Percentiles rank a stretch among this genome's conserved stretches.
These are phyloP conservation scores for Calycina herbarum DNA, from an alignment of 2,329 filamentous ascomycete genomes.

Conservation along the genomic window DNA sequence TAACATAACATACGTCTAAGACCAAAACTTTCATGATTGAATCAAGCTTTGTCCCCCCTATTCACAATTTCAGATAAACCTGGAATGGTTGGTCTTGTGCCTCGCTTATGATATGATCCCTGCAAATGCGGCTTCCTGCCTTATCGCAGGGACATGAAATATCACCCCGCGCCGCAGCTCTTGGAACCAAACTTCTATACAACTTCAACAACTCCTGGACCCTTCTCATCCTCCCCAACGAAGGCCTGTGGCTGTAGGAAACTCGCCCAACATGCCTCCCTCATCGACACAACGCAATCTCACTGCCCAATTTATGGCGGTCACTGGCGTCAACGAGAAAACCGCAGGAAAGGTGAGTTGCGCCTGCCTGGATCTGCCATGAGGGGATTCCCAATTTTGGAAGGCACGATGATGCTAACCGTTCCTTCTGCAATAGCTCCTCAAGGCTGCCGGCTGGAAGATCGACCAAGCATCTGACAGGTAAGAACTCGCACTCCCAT, in stretches of 20 bases:
- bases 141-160: too few relatives aligned
- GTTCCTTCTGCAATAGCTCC: conserved; percentile 33
- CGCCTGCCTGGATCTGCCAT: conserved; percentile 9
- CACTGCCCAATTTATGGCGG: conserved; percentile 33
- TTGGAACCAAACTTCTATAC: background rate
- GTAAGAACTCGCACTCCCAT: conserved; percentile 34
- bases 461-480: conserved; percentile 41
- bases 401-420: conserved; percentile 26
- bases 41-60: too few relatives aligned
- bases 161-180: too few relatives aligned
- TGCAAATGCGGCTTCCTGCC: too few relatives aligned
- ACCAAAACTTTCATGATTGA: too few relatives aligned
- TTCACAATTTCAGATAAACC: too few relatives aligned
- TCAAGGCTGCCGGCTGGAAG: conserved; percentile 41
- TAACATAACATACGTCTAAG: too few relatives aligned
- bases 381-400: background rate
- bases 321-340: conserved; percentile 37
- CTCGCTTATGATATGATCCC: too few relatives aligned
- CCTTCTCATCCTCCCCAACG: conserved; percentile 8
- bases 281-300: conserved; percentile 26
- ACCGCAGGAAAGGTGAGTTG: conserved; percentile 34
- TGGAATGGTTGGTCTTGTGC: too few relatives aligned
- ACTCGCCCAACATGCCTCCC: conserved; percentile 34
- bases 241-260: conserved; percentile 14
- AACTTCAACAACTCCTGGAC: background rate